Conservation (phyloP, 2,329 filamentous ascomycete genomes). For the Diaporthe humulicola region DNA sequence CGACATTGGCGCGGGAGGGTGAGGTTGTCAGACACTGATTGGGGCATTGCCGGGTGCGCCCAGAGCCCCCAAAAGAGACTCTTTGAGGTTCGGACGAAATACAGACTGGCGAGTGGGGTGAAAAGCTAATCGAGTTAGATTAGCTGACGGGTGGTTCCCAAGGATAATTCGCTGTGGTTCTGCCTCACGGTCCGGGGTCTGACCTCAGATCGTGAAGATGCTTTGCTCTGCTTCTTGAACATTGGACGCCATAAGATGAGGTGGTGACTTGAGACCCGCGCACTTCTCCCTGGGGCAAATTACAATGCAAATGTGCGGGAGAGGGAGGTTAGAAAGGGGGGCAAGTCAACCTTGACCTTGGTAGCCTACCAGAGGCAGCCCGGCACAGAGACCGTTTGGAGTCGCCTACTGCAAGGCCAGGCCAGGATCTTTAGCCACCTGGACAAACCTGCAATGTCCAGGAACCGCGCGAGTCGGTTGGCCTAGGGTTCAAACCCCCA, state of each 20-base stretch:
- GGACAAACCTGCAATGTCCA: constrained; percentile 17
- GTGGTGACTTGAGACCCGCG: constrained; percentile 4
- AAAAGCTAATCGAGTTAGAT: constrained; percentile 27
- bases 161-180: constrained; percentile 27
- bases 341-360: constrained; percentile 9
- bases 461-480: constrained; percentile 22
- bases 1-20: constrained; percentile 35
- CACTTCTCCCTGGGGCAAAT: constrained; percentile 13
- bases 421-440: constrained; percentile 11
- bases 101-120: constrained; percentile 27
- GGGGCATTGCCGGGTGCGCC: constrained; percentile 32
- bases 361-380: constrained; percentile 26
- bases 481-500: constrained; percentile 9
- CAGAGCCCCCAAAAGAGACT: constrained; percentile 16
- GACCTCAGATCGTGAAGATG: constrained; percentile 9
- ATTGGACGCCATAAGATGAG: constrained; percentile 26
- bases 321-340: constrained; percentile 5
- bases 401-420: constrained; percentile 26
- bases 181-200: constrained; percentile 3
- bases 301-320: constrained; percentile 5
- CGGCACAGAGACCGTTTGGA: constrained; percentile 16
- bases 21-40: constrained; percentile 37
- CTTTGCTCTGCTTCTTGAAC: background rate
- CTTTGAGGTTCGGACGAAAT: constrained; percentile 33
- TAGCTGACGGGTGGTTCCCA: constrained; percentile 1